These are phyloP conservation scores for Bocquillonia castaneifolia DNA, from an alignment of 441 rosid species.

Conservation along the genomic window DNA sequence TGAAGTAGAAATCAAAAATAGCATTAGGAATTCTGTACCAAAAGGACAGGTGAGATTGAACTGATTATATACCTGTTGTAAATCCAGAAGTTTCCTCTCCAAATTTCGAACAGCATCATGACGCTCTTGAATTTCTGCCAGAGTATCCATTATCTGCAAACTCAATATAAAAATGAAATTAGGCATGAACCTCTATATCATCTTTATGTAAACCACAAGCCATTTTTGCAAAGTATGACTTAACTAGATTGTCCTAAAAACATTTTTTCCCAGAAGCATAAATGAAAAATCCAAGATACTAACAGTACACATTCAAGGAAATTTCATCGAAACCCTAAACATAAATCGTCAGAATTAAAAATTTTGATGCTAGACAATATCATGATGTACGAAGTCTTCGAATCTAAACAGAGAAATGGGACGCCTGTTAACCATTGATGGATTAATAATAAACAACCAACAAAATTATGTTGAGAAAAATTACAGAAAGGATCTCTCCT, in stretches of 20 bases:
- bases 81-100: constrained; percentile 81
- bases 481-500: neutral
- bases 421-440: neutral
- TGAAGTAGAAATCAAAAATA: neutral
- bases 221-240: neutral
- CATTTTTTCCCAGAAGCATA: neutral
- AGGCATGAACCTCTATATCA: constrained; percentile 1
- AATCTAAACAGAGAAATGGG: neutral
- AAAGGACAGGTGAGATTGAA: neutral
- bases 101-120: constrained; percentile 89
- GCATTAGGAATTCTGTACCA: neutral
- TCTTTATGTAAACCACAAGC: constrained; percentile 3
- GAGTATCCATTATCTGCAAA: constrained; percentile 83
- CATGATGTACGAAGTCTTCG: too few relatives aligned
- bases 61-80: constrained; percentile 69
- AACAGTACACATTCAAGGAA: neutral
- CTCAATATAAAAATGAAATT: neutral
- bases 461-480: neutral
- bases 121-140: constrained; percentile 99
- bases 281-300: neutral
- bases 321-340: neutral
- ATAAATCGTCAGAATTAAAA: too few relatives aligned
- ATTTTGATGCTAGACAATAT: too few relatives aligned
- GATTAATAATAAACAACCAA: neutral
- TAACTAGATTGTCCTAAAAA: neutral